Base-by-base conservation (phyloP, 768 basidiomycete species). In the Calocera cornea region DNA sequence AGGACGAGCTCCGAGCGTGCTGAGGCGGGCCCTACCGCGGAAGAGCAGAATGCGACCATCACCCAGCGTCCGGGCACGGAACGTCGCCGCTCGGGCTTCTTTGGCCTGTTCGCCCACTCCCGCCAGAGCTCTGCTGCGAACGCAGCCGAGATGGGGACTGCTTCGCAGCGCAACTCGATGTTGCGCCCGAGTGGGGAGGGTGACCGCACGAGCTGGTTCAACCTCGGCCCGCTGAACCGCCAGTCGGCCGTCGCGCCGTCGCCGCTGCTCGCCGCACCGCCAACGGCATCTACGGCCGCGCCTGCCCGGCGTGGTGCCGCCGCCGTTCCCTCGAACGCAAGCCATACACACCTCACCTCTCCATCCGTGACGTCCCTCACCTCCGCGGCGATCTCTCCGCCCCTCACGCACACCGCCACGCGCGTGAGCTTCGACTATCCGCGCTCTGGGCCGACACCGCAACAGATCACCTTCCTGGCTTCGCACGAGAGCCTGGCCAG, bases 401-500 rank as follows among this genome's bases (percentile, higher is more conserved):
- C 90, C 7, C 82, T 92, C 10, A 81, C 86, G 5, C 88, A 92
- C 74, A 92, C 90, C 12, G 78, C 83, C 31, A 78, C 83, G 24
- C 85, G 87, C 27, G 86, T 89, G 1, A 86, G 87, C 73, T 88
- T 90, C 69, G 82, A 82, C 19, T 88, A 85, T 71, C 88, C 87
- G 1, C 81, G 80, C 70, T 70, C 79, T 8, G 87, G 87, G 0
- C 84, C 84, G 1, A 88, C 87, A 7, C 81, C 86, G 0, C 83
- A 83, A 44, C 83, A 84, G 70, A 75, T 92, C 68, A 86, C 82
- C 73, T 78, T 90, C 66, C 87, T 92, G 66, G 84, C 86, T 47
- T 86, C 83, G 0, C 76, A 86, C 50, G 87, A 90, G 71, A 80
- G 80, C 1, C 79, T 91, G 68, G 83, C 82, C 40, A 79, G 82